Percentiles rank a stretch among this genome's conserved stretches.
Evolutionary conservation across 2,329 filamentous ascomycete species (phyloP).

Genomic region (Trichoderma aggressivum): DNA sequence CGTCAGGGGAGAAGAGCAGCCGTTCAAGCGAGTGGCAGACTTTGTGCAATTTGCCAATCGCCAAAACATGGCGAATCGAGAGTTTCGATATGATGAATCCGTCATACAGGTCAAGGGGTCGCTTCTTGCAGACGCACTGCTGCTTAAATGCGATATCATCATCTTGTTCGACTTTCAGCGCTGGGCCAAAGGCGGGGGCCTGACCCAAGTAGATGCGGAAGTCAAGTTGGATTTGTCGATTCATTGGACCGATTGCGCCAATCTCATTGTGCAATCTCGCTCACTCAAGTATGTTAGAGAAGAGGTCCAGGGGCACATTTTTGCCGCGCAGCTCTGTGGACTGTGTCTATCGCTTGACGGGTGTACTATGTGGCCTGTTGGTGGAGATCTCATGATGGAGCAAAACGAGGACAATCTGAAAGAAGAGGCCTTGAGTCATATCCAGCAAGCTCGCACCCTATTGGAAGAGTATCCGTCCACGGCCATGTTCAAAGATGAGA

Average conservation of each 20-base stretch:
- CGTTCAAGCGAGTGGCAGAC: conserved; percentile 45
- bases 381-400: neutral
- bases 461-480: conserved; percentile 5
- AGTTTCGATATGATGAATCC: conserved; percentile 37
- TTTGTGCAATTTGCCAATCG: conserved; percentile 41
- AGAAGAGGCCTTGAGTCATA: neutral
- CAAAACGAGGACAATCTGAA: conserved; percentile 18
- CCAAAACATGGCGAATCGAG: conserved; percentile 22
- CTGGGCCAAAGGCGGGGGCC: conserved; percentile 11
- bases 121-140: conserved; percentile 43
- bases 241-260: conserved; percentile 38
- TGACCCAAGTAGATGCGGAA: neutral
- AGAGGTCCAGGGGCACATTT: conserved; percentile 50
- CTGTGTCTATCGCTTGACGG: conserved; percentile 27
- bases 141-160: conserved; percentile 47
- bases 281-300: conserved; percentile 37
- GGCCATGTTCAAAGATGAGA: neutral
- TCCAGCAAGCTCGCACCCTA: neutral
- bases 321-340: conserved; percentile 46
- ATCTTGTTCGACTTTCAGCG: conserved; percentile 42
- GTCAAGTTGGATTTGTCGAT: conserved; percentile 28
- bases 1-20: conserved; percentile 46
- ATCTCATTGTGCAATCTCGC: conserved; percentile 39
- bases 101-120: conserved; percentile 35
- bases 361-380: neutral